phyloP scores from a whole-genome alignment of 192 early-diverging fungal species.

The Coemansia sp. region DNA sequence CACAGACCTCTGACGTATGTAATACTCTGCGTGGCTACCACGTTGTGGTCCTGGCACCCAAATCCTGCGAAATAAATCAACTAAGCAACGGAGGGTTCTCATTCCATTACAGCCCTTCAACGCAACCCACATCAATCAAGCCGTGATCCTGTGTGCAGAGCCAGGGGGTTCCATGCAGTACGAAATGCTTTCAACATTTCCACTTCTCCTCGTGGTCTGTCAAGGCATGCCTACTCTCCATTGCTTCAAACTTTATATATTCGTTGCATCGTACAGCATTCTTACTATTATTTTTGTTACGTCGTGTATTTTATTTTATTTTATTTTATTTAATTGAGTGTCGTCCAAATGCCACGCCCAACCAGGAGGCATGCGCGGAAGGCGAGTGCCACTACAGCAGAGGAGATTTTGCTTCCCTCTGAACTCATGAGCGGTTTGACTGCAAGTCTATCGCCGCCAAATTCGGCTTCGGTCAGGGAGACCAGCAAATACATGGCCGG shows the following conservation, averaged over 20 bases:
- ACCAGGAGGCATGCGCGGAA: constrained; percentile 32
- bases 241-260: background rate
- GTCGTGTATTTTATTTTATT: background rate
- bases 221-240: background rate
- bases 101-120: background rate
- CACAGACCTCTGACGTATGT: too few relatives aligned
- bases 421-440: constrained; percentile 52
- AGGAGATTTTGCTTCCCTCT: constrained; percentile 42
- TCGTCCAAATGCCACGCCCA: constrained; percentile 25
- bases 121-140: background rate
- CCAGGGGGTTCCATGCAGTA: background rate
- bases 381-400: constrained; percentile 40
- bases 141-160: background rate
- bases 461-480: background rate
- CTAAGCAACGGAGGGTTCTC: too few relatives aligned
- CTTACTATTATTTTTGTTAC: background rate
- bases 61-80: too few relatives aligned
- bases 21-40: too few relatives aligned
- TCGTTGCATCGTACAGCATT: background rate
- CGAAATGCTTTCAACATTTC: background rate
- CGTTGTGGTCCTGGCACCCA: too few relatives aligned
- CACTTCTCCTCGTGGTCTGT: background rate
- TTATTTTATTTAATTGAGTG: background rate
- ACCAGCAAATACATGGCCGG: background rate
- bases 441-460: constrained; percentile 27